These are phyloP conservation scores for Pleurotus sapidus DNA, from an alignment of 768 basidiomycete species.

Conservation along the genomic window DNA sequence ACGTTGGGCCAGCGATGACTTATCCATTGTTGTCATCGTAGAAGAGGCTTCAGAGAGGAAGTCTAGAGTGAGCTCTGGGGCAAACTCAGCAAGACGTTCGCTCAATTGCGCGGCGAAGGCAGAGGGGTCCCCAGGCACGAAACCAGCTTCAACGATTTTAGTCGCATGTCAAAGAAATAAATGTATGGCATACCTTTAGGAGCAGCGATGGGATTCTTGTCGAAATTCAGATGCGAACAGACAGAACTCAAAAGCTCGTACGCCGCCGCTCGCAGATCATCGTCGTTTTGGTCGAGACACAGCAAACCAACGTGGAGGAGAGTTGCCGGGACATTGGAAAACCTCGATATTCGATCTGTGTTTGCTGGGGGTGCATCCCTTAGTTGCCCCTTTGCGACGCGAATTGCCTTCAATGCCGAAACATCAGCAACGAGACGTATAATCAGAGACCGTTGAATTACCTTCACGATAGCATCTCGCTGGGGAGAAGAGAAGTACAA, in stretches of 20 bases:
- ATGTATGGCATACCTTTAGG: constrained; percentile 51
- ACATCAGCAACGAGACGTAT: constrained; percentile 2
- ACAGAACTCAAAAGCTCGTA: constrained; percentile 79
- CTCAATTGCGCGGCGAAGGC: constrained; percentile 66
- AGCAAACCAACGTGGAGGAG: constrained; percentile 85
- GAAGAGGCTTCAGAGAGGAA: constrained; percentile 83
- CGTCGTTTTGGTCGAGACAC: constrained; percentile 70
- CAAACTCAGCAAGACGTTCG: constrained; percentile 66
- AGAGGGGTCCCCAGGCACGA: constrained; percentile 64
- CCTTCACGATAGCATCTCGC: constrained; percentile 76
- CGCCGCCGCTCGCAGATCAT: constrained; percentile 74
- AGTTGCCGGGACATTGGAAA: constrained; percentile 83
- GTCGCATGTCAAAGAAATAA: background rate
- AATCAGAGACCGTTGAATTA: constrained; percentile 18
- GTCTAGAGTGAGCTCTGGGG: constrained; percentile 84
- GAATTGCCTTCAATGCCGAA: constrained; percentile 49
- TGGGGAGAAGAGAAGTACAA: constrained; percentile 72
- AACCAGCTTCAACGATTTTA: constrained; percentile 45
- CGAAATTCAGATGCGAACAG: constrained; percentile 74
- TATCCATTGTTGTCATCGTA: constrained; percentile 54
- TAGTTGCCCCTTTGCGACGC: constrained; percentile 70
- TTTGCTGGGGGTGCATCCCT: constrained; percentile 50
- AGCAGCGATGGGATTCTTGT: constrained; percentile 67
- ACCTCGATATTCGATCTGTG: constrained; percentile 67
- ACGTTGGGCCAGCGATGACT: constrained; percentile 43